Evolutionary conservation across 352 stramenopile genomes (phyloP).

Genomic region (Phytophthora citricola): DNA sequence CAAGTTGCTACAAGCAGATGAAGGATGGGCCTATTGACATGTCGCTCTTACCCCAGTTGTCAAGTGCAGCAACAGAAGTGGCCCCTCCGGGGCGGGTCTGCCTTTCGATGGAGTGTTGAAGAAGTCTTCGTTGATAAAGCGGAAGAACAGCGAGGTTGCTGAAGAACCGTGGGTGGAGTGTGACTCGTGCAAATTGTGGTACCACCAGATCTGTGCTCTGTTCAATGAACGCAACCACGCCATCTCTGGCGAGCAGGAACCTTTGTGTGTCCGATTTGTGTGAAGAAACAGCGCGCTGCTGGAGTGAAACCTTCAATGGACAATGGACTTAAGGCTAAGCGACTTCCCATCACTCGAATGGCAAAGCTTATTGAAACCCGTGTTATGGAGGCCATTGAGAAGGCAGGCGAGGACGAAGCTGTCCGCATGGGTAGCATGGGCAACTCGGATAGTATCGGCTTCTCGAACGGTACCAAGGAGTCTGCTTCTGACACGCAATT

Average conservation of each 20-base stretch:
- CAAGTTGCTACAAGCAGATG: slow-evolving; percentile 91
- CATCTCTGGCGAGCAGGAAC: slow-evolving; percentile 88
- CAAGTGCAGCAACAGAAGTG: slow-evolving; percentile 63
- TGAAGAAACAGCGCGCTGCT: slow-evolving; percentile 80
- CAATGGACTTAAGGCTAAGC: slow-evolving; percentile 81
- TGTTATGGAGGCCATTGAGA: slow-evolving; percentile 76
- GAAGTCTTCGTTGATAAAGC: slow-evolving; percentile 95
- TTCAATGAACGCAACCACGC: slow-evolving; percentile 99
- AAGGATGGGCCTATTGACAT: slow-evolving; percentile 94
- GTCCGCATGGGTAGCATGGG: slow-evolving; percentile 82
- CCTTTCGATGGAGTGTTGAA: slow-evolving; percentile 82
- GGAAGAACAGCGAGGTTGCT: slow-evolving; percentile 98
- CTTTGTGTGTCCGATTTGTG: slow-evolving; percentile 87
- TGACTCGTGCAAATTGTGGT: slow-evolving; percentile 98
- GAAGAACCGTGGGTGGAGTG: slow-evolving; percentile 99
- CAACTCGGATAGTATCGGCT: slow-evolving; percentile 86
- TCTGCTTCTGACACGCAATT: slow-evolving; percentile 82
- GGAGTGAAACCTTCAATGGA: slow-evolving; percentile 82
- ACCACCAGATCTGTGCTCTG: slow-evolving; percentile 99
- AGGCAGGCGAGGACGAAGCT: slow-evolving; percentile 80
- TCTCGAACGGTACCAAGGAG: slow-evolving; percentile 66
- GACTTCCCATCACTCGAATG: slow-evolving; percentile 86
- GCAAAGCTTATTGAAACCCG: slow-evolving; percentile 84
- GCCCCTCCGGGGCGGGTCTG: slow-evolving; percentile 29
- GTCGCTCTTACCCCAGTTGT: slow-evolving; percentile 75